Conservation (phyloP, 129 eudicot genomes). For the Escallonia herrerae region DNA sequence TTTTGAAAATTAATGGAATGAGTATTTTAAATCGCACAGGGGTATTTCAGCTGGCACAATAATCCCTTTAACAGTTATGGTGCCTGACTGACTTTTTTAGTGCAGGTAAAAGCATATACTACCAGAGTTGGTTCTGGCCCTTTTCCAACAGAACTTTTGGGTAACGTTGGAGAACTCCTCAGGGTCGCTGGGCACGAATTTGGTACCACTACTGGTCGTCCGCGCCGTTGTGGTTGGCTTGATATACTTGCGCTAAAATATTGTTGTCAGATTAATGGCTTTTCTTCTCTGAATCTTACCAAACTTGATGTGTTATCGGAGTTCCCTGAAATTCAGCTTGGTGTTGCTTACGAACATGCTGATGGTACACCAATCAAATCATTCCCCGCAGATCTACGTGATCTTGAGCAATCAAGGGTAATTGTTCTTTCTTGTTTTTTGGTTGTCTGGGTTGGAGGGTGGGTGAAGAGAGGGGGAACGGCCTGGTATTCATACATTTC, state of each 20-base stretch:
- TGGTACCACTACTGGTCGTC: constrained; percentile 96
- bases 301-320: constrained; percentile 94
- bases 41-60: background rate
- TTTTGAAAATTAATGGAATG: too few species aligned
- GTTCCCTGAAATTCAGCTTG: constrained; percentile 74
- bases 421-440: constrained; percentile 11
- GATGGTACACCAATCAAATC: constrained; percentile 63
- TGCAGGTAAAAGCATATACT: constrained; percentile 97
- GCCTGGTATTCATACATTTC: background rate
- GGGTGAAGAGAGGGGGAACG: too few species aligned
- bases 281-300: constrained; percentile 80
- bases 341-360: constrained; percentile 56
- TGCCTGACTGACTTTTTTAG: constrained; percentile 6
- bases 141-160: constrained; percentile 89
- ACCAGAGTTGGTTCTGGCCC: constrained; percentile 99
- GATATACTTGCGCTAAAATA: constrained; percentile 83
- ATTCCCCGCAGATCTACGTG: constrained; percentile 73
- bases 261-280: constrained; percentile 77
- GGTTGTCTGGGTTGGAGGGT: background rate
- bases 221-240: constrained; percentile 99
- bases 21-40: too few species aligned
- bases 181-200: constrained; percentile 88
- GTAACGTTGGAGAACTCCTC: constrained; percentile 70
- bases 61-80: background rate
- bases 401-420: constrained; percentile 73